phyloP scores from a whole-genome alignment of 352 stramenopile species.

The Phytopythium mirpurense region DNA sequence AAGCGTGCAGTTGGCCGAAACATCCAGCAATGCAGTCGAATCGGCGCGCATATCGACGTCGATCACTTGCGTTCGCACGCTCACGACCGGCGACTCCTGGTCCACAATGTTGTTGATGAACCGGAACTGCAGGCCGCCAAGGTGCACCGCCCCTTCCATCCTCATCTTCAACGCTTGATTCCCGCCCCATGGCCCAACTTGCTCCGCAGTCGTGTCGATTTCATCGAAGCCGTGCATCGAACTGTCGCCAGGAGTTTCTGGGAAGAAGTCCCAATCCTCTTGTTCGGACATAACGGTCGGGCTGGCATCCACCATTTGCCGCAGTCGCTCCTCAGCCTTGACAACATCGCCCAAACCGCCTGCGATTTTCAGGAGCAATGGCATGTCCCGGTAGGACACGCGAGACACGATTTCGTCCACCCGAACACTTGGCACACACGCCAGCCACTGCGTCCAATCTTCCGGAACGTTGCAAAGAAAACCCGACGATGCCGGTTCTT shows the following conservation, averaged over 20 bases:
- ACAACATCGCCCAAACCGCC: slow-evolving; percentile 28
- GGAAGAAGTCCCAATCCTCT: slow-evolving; percentile 34
- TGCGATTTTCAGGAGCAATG: slow-evolving; percentile 54
- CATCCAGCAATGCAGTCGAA: slow-evolving; percentile 28
- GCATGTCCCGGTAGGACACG: slow-evolving; percentile 68
- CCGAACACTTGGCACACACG: slow-evolving; percentile 28
- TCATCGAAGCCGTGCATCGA: slow-evolving; percentile 29
- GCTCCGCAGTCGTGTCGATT: slow-evolving; percentile 16
- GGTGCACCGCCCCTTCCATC: slow-evolving; percentile 19
- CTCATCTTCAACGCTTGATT: slow-evolving; percentile 8
- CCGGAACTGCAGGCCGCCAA: slow-evolving; percentile 47
- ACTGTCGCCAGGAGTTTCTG: slow-evolving; percentile 22
- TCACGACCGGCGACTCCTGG: slow-evolving; percentile 72
- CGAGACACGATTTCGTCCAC: slow-evolving; percentile 54
- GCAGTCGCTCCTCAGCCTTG: slow-evolving; percentile 36
- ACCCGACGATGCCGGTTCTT: not conserved
- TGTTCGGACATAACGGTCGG: slow-evolving; percentile 35
- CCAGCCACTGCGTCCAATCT: slow-evolving; percentile 47
- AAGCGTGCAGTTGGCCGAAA: slow-evolving; percentile 30
- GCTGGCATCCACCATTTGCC: slow-evolving; percentile 26
- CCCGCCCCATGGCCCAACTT: slow-evolving; percentile 1
- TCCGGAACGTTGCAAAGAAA: slow-evolving; percentile 25
- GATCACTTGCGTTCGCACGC: slow-evolving; percentile 45
- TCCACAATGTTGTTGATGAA: slow-evolving; percentile 84
- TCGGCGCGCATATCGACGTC: slow-evolving; percentile 25